Base-by-base conservation (phyloP, 495 filamentous ascomycete species). In the Bacidia gigantensis region DNA sequence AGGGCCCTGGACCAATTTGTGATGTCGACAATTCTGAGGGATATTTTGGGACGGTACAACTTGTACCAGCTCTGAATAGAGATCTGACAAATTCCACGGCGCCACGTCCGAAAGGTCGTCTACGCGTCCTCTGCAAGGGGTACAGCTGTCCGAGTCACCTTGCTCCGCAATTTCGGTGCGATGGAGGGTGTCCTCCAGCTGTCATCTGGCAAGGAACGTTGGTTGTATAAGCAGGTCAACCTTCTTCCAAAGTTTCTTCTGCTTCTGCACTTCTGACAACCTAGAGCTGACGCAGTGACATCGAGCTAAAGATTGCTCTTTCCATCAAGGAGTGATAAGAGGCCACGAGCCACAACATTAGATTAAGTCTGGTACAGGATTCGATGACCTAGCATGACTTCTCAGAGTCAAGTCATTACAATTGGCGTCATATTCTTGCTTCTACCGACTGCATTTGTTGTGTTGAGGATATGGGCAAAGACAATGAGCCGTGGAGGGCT, bases 401-500 rank as follows among this genome's bases (percentile, higher is more conserved):
- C 50, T 10, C 38, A 52, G 23, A 40, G 39, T 5, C 35, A 48
- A 29, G 22, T 52, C 11, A 46, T 52, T 26, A 32, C 25, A 9
- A 41, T 52, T 17, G 50, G 50, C 9, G 21, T 52, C 40, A 26
- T 22, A 7, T 52, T 52, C 40, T 11, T 52, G 40, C 11, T 46
- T 17, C 40, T 52, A 23, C 50, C 50, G 18, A 24, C n/a, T 21
- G 22, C 40, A n/a, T 46, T 46, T 24, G 50, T 52, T 11, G 50
- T 22, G 3, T 20, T 46, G 12, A 42, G 50, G 17, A 20, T 52
- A 44, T 52, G 40, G 50, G 32, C 50, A 11, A 52, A 52, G 42
- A 18, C 10, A 23, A 3, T 46, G 20, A 21, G 35, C 20, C 3
- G 50, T 3, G 40, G 49, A 40, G 24, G 40, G 7, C n/a, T 55